A percentile compares a stretch with the other conserved stretches of the same genome.
Evolutionary conservation across 192 early-diverging fungal species (phyloP).

Genomic region (Entophlyctis helioformis): DNA sequence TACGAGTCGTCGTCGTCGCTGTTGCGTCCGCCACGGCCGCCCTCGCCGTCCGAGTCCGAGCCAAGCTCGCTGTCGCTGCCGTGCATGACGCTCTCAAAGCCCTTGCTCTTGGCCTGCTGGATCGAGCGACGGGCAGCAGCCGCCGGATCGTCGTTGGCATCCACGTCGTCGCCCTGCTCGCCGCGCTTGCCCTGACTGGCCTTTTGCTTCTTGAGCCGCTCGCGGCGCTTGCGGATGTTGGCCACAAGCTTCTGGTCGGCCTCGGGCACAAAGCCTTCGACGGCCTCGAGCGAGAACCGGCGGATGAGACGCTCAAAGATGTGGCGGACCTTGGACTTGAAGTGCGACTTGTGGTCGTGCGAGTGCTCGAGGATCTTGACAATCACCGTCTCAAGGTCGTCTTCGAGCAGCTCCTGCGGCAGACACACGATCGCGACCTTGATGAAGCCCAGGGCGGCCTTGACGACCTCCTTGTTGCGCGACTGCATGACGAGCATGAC

Average conservation of each 20-base stretch:
- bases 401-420: conserved; percentile 54
- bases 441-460: conserved; percentile 82
- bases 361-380: conserved; percentile 65
- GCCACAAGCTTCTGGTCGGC: conserved; percentile 74
- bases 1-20: conserved; percentile 33
- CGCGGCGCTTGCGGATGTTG: conserved; percentile 87
- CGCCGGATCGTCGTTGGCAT: conserved; percentile 9
- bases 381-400: conserved; percentile 57
- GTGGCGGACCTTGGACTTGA: conserved; percentile 85
- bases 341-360: conserved; percentile 73
- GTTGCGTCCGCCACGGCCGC: too few relatives aligned
- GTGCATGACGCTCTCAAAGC: conserved; percentile 82
- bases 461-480: conserved; percentile 81
- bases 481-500: conserved; percentile 70
- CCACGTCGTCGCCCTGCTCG: conserved; percentile 28
- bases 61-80: conserved; percentile 87
- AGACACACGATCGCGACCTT: conserved; percentile 80
- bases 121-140: conserved; percentile 6
- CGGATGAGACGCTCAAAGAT: conserved; percentile 85
- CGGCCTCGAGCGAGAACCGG: conserved; percentile 66
- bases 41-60: conserved; percentile 54
- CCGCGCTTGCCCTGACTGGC: conserved; percentile 25
- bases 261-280: conserved; percentile 73
- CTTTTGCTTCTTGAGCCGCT: conserved; percentile 71
- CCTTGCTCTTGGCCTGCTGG: conserved; percentile 17